Conservation (phyloP, 768 basidiomycete genomes). For the Xerocomellus amylosporus region DNA sequence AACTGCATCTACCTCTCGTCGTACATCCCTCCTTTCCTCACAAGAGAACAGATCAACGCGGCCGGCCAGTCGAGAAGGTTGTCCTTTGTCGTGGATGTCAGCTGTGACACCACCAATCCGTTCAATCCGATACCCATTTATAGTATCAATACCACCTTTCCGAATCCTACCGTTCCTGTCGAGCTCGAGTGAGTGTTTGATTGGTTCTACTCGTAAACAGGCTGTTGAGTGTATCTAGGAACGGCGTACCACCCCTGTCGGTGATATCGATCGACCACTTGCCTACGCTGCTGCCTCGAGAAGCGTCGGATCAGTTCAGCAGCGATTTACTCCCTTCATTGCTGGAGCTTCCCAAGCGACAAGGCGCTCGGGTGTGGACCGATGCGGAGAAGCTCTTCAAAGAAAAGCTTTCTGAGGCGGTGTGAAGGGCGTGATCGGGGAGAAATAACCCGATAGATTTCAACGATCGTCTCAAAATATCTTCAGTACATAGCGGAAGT, state of each 20-base stretch:
- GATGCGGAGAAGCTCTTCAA: conserved; percentile 84
- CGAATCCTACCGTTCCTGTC: conserved; percentile 86
- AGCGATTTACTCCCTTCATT: conserved; percentile 81
- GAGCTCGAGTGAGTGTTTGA: conserved; percentile 62
- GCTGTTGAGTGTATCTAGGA: conserved; percentile 35
- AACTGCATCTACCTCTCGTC: conserved; percentile 98
- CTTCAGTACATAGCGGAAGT: not conserved
- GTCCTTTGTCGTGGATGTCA: conserved; percentile 91
- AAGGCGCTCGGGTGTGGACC: conserved; percentile 74
- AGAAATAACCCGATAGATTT: not conserved
- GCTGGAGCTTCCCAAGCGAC: conserved; percentile 66
- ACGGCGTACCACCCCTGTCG: conserved; percentile 64
- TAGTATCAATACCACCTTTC: conserved; percentile 88
- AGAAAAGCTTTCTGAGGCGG: conserved; percentile 59
- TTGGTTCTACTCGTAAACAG: not conserved
- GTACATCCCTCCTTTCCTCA: conserved; percentile 80
- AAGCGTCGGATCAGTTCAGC: conserved; percentile 97
- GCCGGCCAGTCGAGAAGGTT: conserved; percentile 69
- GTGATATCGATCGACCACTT: conserved; percentile 97
- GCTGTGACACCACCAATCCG: conserved; percentile 98
- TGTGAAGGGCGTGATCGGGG: not conserved
- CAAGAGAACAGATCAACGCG: conserved; percentile 61
- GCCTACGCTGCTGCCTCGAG: conserved; percentile 91
- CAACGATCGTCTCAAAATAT: not conserved
- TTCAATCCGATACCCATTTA: conserved; percentile 98